phyloP scores from a whole-genome alignment of 176 grass and related monocot species.

The Chloris gayana region DNA sequence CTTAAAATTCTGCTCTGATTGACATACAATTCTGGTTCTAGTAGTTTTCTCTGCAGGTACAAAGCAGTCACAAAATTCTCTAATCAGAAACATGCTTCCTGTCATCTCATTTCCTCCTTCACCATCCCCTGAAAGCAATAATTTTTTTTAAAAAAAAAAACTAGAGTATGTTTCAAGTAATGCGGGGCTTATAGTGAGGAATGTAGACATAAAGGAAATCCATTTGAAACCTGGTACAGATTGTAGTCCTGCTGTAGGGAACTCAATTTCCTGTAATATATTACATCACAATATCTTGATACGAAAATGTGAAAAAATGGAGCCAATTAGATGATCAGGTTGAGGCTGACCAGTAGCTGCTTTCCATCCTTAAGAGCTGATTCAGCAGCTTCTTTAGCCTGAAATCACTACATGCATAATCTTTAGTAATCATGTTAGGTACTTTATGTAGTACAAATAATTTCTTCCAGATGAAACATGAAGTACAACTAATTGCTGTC shows the following conservation, averaged over 20 bases:
- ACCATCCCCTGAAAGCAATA: conserved; percentile 66
- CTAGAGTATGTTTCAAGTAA: background rate
- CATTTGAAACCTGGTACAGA: conserved; percentile 73
- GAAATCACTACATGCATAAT: conserved; percentile 71
- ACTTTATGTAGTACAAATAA: background rate
- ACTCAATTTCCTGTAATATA: conserved; percentile 84
- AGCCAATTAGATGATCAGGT: conserved; percentile 21
- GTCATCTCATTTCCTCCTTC: conserved; percentile 99
- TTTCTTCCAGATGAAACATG: conserved; percentile 5
- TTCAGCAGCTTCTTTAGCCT: conserved; percentile 84
- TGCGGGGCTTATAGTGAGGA: conserved; percentile 27
- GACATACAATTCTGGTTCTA: conserved; percentile 80
- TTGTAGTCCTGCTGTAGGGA: conserved; percentile 87
- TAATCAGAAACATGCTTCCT: conserved; percentile 91
- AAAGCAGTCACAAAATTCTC: conserved; percentile 81
- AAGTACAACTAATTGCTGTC: background rate
- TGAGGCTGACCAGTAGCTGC: conserved; percentile 67
- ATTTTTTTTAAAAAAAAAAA: conserved; percentile 31
- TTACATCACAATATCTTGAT: conserved; percentile 33
- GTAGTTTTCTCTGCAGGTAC: conserved; percentile 77
- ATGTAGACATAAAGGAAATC: conserved; percentile 32
- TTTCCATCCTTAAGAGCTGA: conserved; percentile 83
- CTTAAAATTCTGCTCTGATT: conserved; percentile 13
- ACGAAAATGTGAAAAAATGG: background rate
- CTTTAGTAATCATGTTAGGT: conserved; percentile 20